Conservation (phyloP, 306 rosid species). For the Lagenaria siceraria region DNA sequence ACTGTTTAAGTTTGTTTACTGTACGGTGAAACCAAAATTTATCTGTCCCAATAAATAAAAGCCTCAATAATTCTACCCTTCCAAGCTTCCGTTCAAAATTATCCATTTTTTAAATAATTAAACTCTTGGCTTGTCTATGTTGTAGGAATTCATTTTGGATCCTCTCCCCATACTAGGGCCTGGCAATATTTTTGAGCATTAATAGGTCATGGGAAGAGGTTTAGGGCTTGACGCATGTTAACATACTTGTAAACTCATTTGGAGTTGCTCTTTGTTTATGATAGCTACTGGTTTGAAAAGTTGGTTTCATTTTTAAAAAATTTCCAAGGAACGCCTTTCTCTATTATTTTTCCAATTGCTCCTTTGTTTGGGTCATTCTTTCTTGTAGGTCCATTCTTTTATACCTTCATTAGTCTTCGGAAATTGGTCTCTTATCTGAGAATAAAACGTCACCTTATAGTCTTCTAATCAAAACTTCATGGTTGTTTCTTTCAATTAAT, state of each 20-base stretch:
- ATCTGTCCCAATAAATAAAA: background rate
- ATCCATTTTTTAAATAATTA: background rate
- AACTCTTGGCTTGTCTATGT: background rate
- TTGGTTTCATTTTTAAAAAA: background rate
- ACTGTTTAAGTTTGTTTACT: background rate
- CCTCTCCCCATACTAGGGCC: background rate
- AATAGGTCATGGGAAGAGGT: background rate
- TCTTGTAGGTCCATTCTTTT: background rate
- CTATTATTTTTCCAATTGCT: background rate
- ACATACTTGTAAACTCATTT: background rate
- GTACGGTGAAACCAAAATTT: background rate
- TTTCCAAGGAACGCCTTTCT: background rate
- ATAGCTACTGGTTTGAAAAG: background rate
- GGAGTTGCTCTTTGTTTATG: background rate
- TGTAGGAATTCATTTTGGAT: background rate
- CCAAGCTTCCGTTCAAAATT: background rate
- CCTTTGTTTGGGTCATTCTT: background rate
- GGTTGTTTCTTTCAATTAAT: background rate
- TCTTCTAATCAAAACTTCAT: background rate
- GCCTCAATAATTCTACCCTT: background rate
- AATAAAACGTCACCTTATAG: background rate
- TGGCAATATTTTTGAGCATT: background rate
- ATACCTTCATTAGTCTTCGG: background rate
- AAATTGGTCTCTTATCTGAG: background rate
- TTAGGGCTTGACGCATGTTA: background rate